Evolutionary conservation across 306 rosid genomes (phyloP).

Genomic region (Fragaria vesca): DNA sequence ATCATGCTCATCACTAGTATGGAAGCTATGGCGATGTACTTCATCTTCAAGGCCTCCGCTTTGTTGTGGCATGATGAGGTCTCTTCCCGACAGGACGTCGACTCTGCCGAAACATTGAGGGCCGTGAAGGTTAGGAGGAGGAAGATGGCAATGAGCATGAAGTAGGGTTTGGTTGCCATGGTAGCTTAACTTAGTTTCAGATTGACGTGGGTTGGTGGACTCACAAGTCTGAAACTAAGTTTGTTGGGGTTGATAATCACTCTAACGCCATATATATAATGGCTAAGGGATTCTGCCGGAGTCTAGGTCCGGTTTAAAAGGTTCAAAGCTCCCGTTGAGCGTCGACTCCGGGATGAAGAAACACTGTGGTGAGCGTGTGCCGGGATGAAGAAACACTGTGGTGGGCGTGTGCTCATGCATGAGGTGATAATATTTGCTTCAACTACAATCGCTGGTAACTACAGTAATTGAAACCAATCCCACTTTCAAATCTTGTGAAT

Average conservation of each 20-base stretch:
- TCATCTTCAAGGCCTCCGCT: slow-evolving; percentile 30
- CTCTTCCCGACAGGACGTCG: slow-evolving; percentile 7
- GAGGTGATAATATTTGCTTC: too few relatives aligned
- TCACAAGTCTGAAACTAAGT: not conserved
- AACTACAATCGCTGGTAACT: too few relatives aligned
- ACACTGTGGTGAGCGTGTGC: slow-evolving; percentile 15
- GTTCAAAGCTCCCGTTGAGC: not conserved
- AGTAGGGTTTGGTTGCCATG: slow-evolving; percentile 7
- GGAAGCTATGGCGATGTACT: slow-evolving; percentile 45
- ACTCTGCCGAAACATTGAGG: not conserved
- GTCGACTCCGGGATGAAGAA: not conserved
- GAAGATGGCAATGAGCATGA: not conserved
- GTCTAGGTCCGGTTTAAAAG: not conserved
- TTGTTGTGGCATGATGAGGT: slow-evolving; percentile 38
- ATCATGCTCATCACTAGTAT: slow-evolving; percentile 46
- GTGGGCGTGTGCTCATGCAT: too few relatives aligned
- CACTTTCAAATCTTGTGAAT: too few relatives aligned
- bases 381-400: too few relatives aligned
- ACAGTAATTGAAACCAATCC: too few relatives aligned
- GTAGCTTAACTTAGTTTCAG: not conserved
- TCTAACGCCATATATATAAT: not conserved
- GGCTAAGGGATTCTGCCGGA: too few relatives aligned
- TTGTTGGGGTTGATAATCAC: not conserved
- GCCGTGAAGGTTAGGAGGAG: not conserved
- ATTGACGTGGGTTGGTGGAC: not conserved